Percentiles rank a stretch among this genome's conserved stretches.
These are phyloP conservation scores for Graphilbum fragrans DNA, from an alignment of 2,329 filamentous ascomycete genomes.

Conservation along the genomic window DNA sequence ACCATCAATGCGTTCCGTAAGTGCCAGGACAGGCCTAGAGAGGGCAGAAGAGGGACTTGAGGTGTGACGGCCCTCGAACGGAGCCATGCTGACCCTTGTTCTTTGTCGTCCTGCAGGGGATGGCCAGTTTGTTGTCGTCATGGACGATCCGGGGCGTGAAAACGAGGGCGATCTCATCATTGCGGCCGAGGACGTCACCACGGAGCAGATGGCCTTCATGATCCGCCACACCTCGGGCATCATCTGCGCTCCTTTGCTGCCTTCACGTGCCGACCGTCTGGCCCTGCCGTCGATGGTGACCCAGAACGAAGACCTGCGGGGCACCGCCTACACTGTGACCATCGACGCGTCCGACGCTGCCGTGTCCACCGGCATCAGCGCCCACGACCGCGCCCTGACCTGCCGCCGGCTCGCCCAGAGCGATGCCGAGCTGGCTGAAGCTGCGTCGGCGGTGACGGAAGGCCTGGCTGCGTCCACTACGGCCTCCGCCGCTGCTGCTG, in stretches of 20 bases:
- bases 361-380: slow-evolving; percentile 81
- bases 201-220: slow-evolving; percentile 91
- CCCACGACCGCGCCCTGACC: slow-evolving; percentile 73
- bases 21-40: background rate
- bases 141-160: slow-evolving; percentile 84
- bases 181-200: slow-evolving; percentile 70
- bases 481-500: slow-evolving; percentile 41
- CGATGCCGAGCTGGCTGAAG: slow-evolving; percentile 5
- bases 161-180: slow-evolving; percentile 99
- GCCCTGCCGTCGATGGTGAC: slow-evolving; percentile 82
- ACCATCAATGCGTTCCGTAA: slow-evolving; percentile 5
- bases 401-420: slow-evolving; percentile 58
- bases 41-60: too few relatives aligned
- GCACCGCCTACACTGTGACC: slow-evolving; percentile 86
- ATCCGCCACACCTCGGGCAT: slow-evolving; percentile 82
- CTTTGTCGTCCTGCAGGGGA: slow-evolving; percentile 3
- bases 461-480: background rate
- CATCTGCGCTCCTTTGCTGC: slow-evolving; percentile 76
- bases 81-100: background rate
- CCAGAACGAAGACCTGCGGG: slow-evolving; percentile 64
- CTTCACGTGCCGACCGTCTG: slow-evolving; percentile 56
- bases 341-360: slow-evolving; percentile 65
- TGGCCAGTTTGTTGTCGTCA: slow-evolving; percentile 79
- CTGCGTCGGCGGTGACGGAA: background rate
- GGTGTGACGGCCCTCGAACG: background rate